These are phyloP conservation scores for Ogataea ganodermae DNA, from an alignment of 805 yeast species.

Conservation along the genomic window DNA sequence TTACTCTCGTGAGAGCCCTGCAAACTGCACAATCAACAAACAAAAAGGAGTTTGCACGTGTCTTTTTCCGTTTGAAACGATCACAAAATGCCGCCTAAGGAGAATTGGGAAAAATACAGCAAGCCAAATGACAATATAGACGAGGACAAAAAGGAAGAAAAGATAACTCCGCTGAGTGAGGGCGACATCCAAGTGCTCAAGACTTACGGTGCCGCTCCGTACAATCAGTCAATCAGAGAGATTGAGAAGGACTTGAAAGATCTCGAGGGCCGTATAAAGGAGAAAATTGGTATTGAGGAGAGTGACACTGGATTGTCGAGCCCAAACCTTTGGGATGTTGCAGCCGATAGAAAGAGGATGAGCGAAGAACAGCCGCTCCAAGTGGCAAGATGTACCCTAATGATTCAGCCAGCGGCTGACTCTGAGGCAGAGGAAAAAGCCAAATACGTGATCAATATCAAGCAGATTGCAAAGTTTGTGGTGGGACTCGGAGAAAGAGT, in stretches of 20 bases:
- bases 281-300: slow-evolving; percentile 91
- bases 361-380: slow-evolving; percentile 94
- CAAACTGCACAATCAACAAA: background rate
- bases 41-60: background rate
- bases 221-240: slow-evolving; percentile 74
- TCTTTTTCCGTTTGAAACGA: background rate
- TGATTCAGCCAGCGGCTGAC: slow-evolving; percentile 64
- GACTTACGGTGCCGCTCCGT: slow-evolving; percentile 97
- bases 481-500: slow-evolving; percentile 96
- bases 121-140: slow-evolving; percentile 73
- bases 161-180: slow-evolving; percentile 85
- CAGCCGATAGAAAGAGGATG: slow-evolving; percentile 93
- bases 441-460: slow-evolving; percentile 92
- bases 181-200: slow-evolving; percentile 97
- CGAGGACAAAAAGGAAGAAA: slow-evolving; percentile 60
- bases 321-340: slow-evolving; percentile 95
- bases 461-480: slow-evolving; percentile 97
- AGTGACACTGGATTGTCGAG: slow-evolving; percentile 98
- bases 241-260: slow-evolving; percentile 86
- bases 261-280: slow-evolving; percentile 85
- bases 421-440: slow-evolving; percentile 68
- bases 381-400: slow-evolving; percentile 98
- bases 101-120: slow-evolving; percentile 97
- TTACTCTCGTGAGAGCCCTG: background rate
- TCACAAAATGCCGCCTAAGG: slow-evolving; percentile 84